Percentiles rank a stretch among this genome's conserved stretches.
phyloP scores from a whole-genome alignment of 108 stramenopile species.

The Licmophora abbreviata region DNA sequence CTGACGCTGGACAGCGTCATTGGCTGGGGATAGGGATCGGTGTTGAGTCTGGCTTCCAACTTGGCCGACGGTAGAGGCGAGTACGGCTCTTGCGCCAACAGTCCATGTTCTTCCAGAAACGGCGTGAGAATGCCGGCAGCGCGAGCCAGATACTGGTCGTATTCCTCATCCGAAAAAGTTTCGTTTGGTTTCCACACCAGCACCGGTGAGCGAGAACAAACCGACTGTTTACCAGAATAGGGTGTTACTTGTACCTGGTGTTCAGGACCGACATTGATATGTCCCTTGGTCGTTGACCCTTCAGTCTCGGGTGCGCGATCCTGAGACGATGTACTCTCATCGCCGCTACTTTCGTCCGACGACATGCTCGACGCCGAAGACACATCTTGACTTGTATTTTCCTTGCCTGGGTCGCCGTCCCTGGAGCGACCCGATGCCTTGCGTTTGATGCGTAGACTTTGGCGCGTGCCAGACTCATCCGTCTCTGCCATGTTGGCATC shows the following conservation, averaged over 20 bases:
- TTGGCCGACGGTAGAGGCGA: slow-evolving; percentile 27
- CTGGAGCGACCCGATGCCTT: no score
- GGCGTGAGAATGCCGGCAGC: slow-evolving; percentile 34
- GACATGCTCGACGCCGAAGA: no score
- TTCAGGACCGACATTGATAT: slow-evolving; percentile 59
- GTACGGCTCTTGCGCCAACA: slow-evolving; percentile 31
- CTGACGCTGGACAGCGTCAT: slow-evolving; percentile 29
- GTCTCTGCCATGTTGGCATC: no score
- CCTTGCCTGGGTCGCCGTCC: no score
- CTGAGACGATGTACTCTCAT: slow-evolving; percentile 9
- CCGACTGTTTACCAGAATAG: slow-evolving; percentile 15
- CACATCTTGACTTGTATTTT: no score
- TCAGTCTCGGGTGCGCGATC: slow-evolving; percentile 18
- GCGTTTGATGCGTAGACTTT: no score
- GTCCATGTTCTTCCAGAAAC: slow-evolving; percentile 23
- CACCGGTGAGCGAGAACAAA: slow-evolving; percentile 29
- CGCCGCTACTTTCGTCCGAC: slow-evolving; percentile 17
- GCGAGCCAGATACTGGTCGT: slow-evolving; percentile 31
- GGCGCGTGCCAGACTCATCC: no score
- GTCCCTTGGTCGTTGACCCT: slow-evolving; percentile 35
- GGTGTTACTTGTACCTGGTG: slow-evolving; percentile 42
- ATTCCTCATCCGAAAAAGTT: slow-evolving; percentile 22
- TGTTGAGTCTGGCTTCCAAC: slow-evolving; percentile 14
- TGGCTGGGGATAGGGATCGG: slow-evolving; percentile 7
- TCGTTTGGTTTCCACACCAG: slow-evolving; percentile 58